Evolutionary conservation across 2,329 filamentous ascomycete species (phyloP).

Genomic region (Beauveria asiatica): DNA sequence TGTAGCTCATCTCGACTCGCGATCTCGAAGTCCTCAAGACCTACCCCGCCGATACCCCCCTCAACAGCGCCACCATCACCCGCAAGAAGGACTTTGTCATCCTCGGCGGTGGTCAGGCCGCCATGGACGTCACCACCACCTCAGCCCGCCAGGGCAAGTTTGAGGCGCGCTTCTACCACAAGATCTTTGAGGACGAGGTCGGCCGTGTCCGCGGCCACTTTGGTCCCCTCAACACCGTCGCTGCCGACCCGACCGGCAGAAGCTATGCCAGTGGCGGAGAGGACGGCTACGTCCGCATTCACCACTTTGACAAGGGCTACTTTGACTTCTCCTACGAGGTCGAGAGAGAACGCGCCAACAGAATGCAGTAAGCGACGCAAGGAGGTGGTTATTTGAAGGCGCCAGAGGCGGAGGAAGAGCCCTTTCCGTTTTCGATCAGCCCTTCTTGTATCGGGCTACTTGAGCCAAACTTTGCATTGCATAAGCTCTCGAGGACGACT

Average conservation of each 20-base stretch:
- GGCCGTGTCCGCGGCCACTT: constrained; percentile 96
- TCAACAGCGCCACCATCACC: constrained; percentile 92
- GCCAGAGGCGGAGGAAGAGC: not conserved
- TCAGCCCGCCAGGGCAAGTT: constrained; percentile 95
- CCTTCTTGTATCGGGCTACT: not conserved
- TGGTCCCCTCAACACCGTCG: constrained; percentile 92
- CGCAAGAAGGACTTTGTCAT: constrained; percentile 97
- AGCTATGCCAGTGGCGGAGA: constrained; percentile 94
- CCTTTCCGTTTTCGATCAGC: not conserved
- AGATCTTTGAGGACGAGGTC: constrained; percentile 98
- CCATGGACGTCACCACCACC: constrained; percentile 97
- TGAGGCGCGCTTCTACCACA: constrained; percentile 99
- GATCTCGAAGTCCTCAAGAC: constrained; percentile 91
- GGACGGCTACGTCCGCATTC: constrained; percentile 95
- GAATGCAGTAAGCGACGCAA: constrained; percentile 23
- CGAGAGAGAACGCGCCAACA: constrained; percentile 67
- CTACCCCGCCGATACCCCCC: constrained; percentile 82
- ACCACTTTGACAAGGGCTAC: constrained; percentile 98
- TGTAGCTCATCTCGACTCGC: constrained; percentile 68
- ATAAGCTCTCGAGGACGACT: not conserved
- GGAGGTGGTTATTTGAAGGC: not conserved
- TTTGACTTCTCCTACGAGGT: constrained; percentile 99
- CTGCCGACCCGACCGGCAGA: constrained; percentile 82
- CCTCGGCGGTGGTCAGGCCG: constrained; percentile 93
- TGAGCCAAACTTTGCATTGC: not conserved